These are phyloP conservation scores for Diaporthe vexans DNA, from an alignment of 2,329 filamentous ascomycete species.

Conservation along the genomic window DNA sequence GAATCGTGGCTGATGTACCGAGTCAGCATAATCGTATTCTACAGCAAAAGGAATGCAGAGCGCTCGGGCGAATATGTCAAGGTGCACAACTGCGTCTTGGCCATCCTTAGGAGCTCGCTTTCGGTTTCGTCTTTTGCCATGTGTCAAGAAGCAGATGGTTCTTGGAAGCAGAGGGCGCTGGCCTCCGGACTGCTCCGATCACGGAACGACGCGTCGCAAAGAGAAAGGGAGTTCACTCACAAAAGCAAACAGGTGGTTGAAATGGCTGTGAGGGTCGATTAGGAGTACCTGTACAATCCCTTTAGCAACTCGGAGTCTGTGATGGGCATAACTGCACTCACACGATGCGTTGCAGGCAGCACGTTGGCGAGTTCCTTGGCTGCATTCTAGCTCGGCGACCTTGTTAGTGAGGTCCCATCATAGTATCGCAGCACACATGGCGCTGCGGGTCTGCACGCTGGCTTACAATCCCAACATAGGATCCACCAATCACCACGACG, in stretches of 20 bases:
- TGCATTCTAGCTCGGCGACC: conserved; percentile 46
- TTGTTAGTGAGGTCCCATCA: not conserved
- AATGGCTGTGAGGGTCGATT: conserved; percentile 64
- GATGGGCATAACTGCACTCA: conserved; percentile 40
- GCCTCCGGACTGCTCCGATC: not conserved
- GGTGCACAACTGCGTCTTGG: no score
- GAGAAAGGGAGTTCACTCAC: conserved; percentile 42
- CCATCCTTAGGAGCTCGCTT: no score
- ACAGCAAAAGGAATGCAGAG: not conserved
- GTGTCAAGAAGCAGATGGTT: not conserved
- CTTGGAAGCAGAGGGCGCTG: not conserved
- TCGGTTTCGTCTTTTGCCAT: not conserved
- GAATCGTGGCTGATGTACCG: conserved; percentile 57
- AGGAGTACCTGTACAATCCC: conserved; percentile 51
- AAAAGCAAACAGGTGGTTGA: conserved; percentile 63
- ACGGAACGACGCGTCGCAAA: not conserved
- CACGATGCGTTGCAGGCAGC: conserved; percentile 54
- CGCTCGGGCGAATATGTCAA: not conserved
- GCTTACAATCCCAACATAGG: conserved; percentile 58
- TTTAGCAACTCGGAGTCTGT: not conserved
- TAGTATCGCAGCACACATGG: not conserved
- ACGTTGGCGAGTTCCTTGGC: conserved; percentile 53
- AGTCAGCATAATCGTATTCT: not conserved
- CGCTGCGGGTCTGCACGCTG: not conserved
- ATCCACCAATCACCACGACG: conserved; percentile 61